Evolutionary conservation across 345 rosid species (phyloP), one percentile per base, ranked within the genome.

Genomic region (Corymbia maculata): DNA sequence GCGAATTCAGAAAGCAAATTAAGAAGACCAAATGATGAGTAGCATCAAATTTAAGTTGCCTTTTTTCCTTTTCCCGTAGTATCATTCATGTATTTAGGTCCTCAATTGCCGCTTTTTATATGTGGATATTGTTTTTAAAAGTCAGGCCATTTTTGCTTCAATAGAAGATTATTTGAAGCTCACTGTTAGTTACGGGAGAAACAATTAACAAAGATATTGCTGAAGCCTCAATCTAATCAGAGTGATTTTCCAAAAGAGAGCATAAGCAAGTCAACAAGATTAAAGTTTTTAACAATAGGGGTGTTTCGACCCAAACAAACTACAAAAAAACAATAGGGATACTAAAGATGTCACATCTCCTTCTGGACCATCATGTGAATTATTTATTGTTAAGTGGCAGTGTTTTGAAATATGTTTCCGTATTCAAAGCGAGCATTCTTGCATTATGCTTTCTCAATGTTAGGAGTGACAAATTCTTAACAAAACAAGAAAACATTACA

Each of bases 1-100:
- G 90, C 95, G 51, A 96, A 94, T 93, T 94, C 92, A 91, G 94
- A 92, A 57, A 92, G 92, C 91, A 94, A 91, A 88, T 87, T 75
- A 44, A 92, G 91, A 91, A 93, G 92, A 92, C 95, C 87, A 93
- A 90, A 53, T 45, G 88, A 82, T 26, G 86, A 86, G 88, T 88
- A 89, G 88, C 64, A 86, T 68, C 70, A 87, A 59, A 87, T 45
- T 53, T 85, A 87, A 57, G 15, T 45, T 66, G 6, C 86, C 70
- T 52, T 47, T 79, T 57, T 32, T n/a, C 53, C 84, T 17, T 64
- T 47, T 42, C 44, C 79, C 24, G 50, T 4, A 50, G 49, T 68
- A 22, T 80, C 79, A 89, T 91, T 87, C 44, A 86, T 87, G 85
- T 89, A 89, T 86, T 89, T 89, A 89, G 50, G 87, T 66, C 80